These are phyloP conservation scores for Suillus paluster DNA, from an alignment of 768 basidiomycete genomes.

Conservation along the genomic window DNA sequence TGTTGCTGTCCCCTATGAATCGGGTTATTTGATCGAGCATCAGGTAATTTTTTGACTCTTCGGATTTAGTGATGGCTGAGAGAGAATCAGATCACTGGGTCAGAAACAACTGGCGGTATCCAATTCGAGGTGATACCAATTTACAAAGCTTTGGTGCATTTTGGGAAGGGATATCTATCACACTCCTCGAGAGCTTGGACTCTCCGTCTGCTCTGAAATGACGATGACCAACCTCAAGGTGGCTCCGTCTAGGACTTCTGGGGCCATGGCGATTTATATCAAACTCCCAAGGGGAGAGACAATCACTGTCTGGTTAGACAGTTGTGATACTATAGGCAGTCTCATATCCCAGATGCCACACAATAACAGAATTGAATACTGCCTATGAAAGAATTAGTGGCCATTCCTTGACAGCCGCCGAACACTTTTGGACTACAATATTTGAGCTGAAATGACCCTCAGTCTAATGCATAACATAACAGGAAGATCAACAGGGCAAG, in stretches of 20 bases:
- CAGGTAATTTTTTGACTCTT: constrained; percentile 9
- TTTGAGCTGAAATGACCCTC: constrained; percentile 92
- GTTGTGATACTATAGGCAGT: constrained; percentile 75
- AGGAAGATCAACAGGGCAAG: constrained; percentile 57
- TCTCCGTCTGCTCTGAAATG: neutral
- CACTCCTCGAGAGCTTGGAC: constrained; percentile 8
- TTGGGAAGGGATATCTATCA: neutral
- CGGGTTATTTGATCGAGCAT: constrained; percentile 26
- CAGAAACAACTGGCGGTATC: constrained; percentile 15
- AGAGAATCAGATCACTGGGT: neutral
- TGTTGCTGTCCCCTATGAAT: constrained; percentile 31
- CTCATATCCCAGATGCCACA: constrained; percentile 87
- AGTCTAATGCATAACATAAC: constrained; percentile 82
- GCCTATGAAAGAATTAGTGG: no score
- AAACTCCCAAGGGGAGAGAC: constrained; percentile 85
- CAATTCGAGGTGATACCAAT: constrained; percentile 12
- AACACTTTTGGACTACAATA: constrained; percentile 93
- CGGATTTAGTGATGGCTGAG: neutral
- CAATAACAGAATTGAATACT: constrained; percentile 93
- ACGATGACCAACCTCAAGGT: neutral
- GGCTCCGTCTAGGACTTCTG: constrained; percentile 21
- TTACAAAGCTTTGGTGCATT: neutral
- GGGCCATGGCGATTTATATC: constrained; percentile 82
- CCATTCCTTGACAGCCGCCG: no score
- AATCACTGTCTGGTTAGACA: constrained; percentile 82